phyloP scores from a whole-genome alignment of 2,329 filamentous ascomycete species.

The Hymenoscyphus occultus region DNA sequence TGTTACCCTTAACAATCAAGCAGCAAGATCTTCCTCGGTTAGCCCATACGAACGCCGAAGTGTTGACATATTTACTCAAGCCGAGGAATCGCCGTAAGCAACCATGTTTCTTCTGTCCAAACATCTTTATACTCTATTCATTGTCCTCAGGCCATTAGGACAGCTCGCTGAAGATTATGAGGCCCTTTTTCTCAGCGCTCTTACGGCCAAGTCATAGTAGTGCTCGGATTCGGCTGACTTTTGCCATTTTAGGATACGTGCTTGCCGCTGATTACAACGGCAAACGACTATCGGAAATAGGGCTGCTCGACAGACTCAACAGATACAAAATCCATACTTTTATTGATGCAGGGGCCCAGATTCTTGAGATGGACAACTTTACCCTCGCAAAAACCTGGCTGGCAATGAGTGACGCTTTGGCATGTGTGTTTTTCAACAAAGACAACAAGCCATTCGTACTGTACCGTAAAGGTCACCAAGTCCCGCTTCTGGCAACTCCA shows the following conservation, averaged over 20 bases:
- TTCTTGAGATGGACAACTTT: conserved; percentile 56
- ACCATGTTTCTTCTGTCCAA: no score
- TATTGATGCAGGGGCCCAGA: conserved; percentile 63
- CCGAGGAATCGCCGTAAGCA: conserved; percentile 43
- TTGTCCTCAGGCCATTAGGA: no score
- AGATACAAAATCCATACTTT: no score
- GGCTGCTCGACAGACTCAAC: conserved; percentile 44
- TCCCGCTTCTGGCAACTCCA: conserved; percentile 26
- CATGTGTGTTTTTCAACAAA: conserved; percentile 18
- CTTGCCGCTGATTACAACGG: conserved; percentile 43
- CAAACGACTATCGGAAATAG: conserved; percentile 44
- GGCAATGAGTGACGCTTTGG: conserved; percentile 16
- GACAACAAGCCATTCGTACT: conserved; percentile 20
- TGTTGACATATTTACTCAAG: conserved; percentile 56
- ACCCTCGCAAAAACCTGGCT: conserved; percentile 27
- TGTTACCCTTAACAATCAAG: conserved; percentile 59
- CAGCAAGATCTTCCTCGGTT: conserved; percentile 58
- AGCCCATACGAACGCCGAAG: conserved; percentile 60
- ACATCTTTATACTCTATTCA: no score
- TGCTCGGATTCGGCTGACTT: background rate
- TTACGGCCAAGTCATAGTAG: background rate
- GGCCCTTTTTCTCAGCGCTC: no score
- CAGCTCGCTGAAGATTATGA: no score
- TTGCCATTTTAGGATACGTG: conserved; percentile 37
- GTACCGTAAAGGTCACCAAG: conserved; percentile 19